Evolutionary conservation across 139 green algal genomes (phyloP).

Genomic region (Chlamydomonas sphaeroides): DNA sequence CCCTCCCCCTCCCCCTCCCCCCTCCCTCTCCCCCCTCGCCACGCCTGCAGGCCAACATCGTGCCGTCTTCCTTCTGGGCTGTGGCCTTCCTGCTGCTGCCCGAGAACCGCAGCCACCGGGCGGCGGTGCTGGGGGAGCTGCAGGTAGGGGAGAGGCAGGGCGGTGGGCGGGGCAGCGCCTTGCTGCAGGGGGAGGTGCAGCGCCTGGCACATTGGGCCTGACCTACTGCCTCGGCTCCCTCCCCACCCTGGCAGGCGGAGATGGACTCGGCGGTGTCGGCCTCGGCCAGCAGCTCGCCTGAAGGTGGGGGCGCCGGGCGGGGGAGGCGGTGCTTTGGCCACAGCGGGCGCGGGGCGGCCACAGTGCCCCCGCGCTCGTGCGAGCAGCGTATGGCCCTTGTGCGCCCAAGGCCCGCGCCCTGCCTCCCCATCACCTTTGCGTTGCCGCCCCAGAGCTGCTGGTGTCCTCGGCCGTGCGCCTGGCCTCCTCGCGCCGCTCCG

Average conservation of each 20-base stretch:
- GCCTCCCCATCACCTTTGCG: too few species aligned
- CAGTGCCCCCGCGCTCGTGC: too few species aligned
- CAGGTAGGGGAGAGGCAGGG: conserved; percentile 2
- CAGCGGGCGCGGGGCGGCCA: too few species aligned
- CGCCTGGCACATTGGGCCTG: too few species aligned
- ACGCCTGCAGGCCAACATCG: conserved; percentile 69
- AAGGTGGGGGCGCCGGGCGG: not conserved
- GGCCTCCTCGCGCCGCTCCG: conserved; percentile 40
- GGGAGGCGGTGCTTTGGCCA: too few species aligned
- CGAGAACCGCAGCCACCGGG: conserved; percentile 53
- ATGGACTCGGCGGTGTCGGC: not conserved
- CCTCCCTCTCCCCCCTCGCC: not conserved
- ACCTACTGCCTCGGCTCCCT: too few species aligned
- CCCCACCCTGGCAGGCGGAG: too few species aligned
- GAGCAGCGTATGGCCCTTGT: too few species aligned
- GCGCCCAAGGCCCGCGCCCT: too few species aligned
- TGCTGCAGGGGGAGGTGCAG: too few species aligned
- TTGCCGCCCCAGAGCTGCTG: not conserved
- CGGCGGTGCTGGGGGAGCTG: conserved; percentile 55
- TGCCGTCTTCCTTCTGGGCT: conserved; percentile 74
- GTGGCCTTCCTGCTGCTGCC: conserved; percentile 76
- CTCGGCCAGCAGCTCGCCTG: not conserved
- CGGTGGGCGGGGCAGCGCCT: not conserved
- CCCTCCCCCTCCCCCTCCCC: too few species aligned
- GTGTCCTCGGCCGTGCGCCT: conserved; percentile 20